Conservation (phyloP, 2,329 filamentous ascomycete genomes). For the Fusarium palustre region DNA sequence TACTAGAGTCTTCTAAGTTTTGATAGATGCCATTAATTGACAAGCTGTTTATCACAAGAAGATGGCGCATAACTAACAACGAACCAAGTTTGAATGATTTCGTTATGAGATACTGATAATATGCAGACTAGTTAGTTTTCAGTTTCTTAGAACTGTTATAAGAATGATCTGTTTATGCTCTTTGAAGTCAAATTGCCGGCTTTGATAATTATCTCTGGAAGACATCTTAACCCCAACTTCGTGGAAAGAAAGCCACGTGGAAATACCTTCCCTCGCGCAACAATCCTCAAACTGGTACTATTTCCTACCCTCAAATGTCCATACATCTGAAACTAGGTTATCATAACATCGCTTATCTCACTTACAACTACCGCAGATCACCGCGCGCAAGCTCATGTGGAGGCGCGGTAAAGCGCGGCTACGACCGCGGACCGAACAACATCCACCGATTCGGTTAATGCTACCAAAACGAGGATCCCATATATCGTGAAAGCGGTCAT, state of each 20-base stretch:
- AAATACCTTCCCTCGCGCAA: neutral
- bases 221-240: neutral
- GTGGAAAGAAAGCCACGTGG: rapidly evolving
- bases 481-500: slow-evolving; percentile 17
- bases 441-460: slow-evolving; percentile 32
- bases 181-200: no score
- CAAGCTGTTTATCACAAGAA: no score
- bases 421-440: slow-evolving; percentile 40
- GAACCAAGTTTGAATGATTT: no score
- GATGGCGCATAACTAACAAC: no score
- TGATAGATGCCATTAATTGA: no score
- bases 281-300: neutral
- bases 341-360: neutral
- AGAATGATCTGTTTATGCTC: neutral
- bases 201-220: neutral
- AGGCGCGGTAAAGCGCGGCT: slow-evolving; percentile 41
- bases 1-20: no score
- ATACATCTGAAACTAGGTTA: rapidly evolving
- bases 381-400: slow-evolving; percentile 25
- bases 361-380: neutral
- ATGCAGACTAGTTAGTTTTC: rapidly evolving
- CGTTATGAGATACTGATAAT: neutral
- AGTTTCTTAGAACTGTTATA: rapidly evolving
- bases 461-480: slow-evolving; percentile 14
- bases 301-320: rapidly evolving